Conservation (phyloP, 495 filamentous ascomycete genomes). For the Xylaria cubensis region DNA sequence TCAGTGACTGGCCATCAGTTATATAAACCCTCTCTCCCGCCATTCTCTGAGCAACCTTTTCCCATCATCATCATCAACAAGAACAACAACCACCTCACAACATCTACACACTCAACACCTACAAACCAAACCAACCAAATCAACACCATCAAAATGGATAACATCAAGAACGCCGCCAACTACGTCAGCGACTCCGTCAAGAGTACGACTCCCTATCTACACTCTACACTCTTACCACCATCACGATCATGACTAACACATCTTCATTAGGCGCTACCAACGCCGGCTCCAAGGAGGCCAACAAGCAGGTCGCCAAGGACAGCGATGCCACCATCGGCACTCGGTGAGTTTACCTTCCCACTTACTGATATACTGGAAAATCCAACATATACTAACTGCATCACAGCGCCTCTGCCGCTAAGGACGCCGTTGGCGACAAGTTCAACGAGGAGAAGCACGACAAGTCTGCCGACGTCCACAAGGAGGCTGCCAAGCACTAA, state of each 20-base stretch:
- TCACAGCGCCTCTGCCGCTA: conserved; percentile 57
- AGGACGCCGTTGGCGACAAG: conserved; percentile 65
- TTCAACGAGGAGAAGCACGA: conserved; percentile 60
- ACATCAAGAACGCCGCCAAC: conserved; percentile 66
- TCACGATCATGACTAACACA: conserved; percentile 12
- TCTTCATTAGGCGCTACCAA: conserved; percentile 37
- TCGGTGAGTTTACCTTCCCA: conserved; percentile 49
- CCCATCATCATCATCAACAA: conserved; percentile 29
- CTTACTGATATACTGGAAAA: no score
- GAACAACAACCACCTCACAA: conserved; percentile 26
- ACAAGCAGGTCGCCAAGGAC: conserved; percentile 71
- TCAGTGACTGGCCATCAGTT: conserved; percentile 3
- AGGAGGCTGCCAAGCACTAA: conserved; percentile 64
- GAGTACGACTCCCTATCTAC: conserved; percentile 35
- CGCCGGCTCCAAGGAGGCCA: conserved; percentile 67
- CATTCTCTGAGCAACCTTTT: background rate
- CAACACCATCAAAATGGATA: conserved; percentile 57
- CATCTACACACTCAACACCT: conserved; percentile 38
- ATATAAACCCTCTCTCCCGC: conserved; percentile 29
- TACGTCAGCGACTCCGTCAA: conserved; percentile 66
- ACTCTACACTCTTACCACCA: conserved; percentile 20
- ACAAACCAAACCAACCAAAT: conserved; percentile 41
- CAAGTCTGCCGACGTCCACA: conserved; percentile 62
- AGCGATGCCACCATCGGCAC: conserved; percentile 53
- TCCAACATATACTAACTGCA: conserved; percentile 28